Base-by-base conservation (phyloP, 768 basidiomycete genomes). In the Suillus variegatus region DNA sequence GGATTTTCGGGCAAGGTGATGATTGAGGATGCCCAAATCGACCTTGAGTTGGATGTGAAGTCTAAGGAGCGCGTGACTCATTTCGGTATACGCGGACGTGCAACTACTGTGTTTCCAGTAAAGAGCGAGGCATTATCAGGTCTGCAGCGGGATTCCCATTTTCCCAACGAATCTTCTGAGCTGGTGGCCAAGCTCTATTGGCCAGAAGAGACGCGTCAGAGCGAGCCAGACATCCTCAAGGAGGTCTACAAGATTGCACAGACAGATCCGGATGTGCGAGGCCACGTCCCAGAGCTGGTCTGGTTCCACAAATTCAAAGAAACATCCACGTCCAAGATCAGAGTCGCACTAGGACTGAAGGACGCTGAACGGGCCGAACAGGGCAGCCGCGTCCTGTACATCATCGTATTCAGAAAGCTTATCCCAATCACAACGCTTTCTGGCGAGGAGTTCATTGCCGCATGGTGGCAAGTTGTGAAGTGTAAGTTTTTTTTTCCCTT, bases 51-150 rank as follows among this genome's bases (percentile, higher is more conserved):
- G 4, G 40, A 52, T n/a, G 10, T 57, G 41, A 46, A 55, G 0
- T 14, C 57, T 4, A 6, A 58, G 8, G 51, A 61, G 6, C 49
- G 49, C 9, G n/a, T 25, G 2, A 55, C 62, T 14, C 69, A 67
- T 35, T 69, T 12, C 16, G 61, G 63, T 51, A 47, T 67, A 1
- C 36, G 51, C 2, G 56, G 66, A 8, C 66, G 58, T 3, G 70
- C 63, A 3, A 69, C 68, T 1, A 67, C 64, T 12, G 6, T 70
- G 14, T 62, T 55, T 35, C 16, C 66, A 7, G 32, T 64, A 2
- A 43, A 18, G 7, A 51, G 49, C 14, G 2, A 51, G 49, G 49
- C 25, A 14, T 6, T 51, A 3, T 51, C 49, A 6, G 13, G 3
- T 25, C 49, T 7, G 49, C 6, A 0, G 6, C 49, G 22, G 25